These are phyloP conservation scores for Tolypocladium tundrense DNA, from an alignment of 2,329 filamentous ascomycete species.

Conservation along the genomic window DNA sequence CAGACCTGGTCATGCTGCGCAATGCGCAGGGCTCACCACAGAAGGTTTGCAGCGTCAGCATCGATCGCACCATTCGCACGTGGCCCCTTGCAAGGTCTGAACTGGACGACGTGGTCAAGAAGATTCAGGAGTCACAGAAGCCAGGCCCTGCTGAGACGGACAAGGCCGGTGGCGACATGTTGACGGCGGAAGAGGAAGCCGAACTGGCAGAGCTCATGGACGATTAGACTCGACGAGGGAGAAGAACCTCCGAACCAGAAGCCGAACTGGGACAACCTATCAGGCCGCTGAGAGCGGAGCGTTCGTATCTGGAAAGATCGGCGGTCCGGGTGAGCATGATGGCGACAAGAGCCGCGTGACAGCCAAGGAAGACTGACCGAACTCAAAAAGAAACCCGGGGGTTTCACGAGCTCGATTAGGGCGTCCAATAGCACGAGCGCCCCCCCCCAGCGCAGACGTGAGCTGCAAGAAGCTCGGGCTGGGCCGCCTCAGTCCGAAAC, in stretches of 20 bases:
- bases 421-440: background rate
- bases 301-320: background rate
- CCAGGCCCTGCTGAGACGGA: constrained; percentile 35
- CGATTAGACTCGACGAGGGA: constrained; percentile 28
- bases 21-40: constrained; percentile 23
- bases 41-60: constrained; percentile 68
- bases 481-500: background rate
- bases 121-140: constrained; percentile 34
- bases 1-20: constrained; percentile 57
- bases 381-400: background rate
- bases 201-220: constrained; percentile 89
- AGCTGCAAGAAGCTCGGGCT: background rate
- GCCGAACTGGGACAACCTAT: background rate
- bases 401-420: background rate
- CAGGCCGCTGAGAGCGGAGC: too few species aligned
- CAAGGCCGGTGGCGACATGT: constrained; percentile 33
- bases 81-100: constrained; percentile 64
- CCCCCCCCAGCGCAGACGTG: background rate
- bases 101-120: constrained; percentile 38
- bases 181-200: constrained; percentile 86
- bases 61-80: constrained; percentile 77
- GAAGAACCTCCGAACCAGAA: background rate
- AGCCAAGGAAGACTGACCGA: background rate
- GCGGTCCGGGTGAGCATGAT: background rate
- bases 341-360: background rate